These are phyloP conservation scores for Apocynum venetum DNA, from an alignment of 257 asterid species.

Conservation along the genomic window DNA sequence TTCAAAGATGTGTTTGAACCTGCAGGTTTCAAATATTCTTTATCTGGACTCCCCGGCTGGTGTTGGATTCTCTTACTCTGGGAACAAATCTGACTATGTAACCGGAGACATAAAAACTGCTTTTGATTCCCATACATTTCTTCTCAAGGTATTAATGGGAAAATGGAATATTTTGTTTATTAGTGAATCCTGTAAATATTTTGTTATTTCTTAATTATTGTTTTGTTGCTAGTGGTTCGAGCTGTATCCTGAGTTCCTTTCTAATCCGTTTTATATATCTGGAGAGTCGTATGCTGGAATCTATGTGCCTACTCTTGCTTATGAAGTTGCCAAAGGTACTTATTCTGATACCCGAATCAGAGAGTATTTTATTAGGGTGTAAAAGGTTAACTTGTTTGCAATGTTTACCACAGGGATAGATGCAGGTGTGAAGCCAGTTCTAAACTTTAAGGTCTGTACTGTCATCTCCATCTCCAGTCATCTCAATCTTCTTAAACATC, in stretches of 20 bases:
- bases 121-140: conserved; percentile 68
- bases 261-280: conserved; percentile 68
- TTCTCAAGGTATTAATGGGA: conserved; percentile 59
- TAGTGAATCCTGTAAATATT: neutral
- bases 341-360: conserved; percentile 20
- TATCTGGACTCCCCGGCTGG: conserved; percentile 97
- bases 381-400: conserved; percentile 8
- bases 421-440: conserved; percentile 56
- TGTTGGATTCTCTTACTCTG: conserved; percentile 83
- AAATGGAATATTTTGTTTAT: neutral
- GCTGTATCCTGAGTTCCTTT: conserved; percentile 71
- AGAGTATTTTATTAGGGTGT: neutral
- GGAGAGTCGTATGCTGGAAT: conserved; percentile 98
- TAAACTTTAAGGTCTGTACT: conserved; percentile 72
- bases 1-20: neutral
- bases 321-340: conserved; percentile 77
- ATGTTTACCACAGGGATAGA: conserved; percentile 51
- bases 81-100: conserved; percentile 52
- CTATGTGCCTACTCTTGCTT: conserved; percentile 86
- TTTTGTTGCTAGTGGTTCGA: conserved; percentile 73
- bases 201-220: conserved; percentile 13
- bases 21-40: conserved; percentile 68
- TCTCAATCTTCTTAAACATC: conserved; percentile 5
- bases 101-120: conserved; percentile 89
- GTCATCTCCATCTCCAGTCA: neutral